Evolutionary conservation across 2,329 filamentous ascomycete genomes (phyloP), one percentile per base, ranked within the genome.

Genomic region (Coleophoma cylindrospora): DNA sequence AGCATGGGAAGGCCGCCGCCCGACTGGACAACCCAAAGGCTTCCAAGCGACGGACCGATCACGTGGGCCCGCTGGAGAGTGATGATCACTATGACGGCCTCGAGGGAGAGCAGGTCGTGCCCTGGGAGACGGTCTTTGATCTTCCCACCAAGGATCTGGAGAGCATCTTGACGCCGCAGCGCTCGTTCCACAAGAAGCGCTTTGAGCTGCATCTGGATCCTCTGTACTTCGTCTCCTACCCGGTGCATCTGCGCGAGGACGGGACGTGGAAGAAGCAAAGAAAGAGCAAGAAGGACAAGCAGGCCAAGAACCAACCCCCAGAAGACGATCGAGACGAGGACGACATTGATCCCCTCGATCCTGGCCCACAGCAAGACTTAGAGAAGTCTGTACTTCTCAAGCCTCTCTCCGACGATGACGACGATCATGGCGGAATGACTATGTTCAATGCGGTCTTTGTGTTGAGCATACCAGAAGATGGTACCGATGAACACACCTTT

Each of bases 361-460:
- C 60, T 32, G 55, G 56, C 14, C 55, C 59, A 36, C 55, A n/a
- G 57, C 19, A 44, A 32, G 21, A 14, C 41, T 27, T 27, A 10
- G 27, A 27, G 27, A 27, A 27, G 27, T 27, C 27, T 6, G 27
- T 27, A 10, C 7, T 27, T 27, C 56, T 34, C 12, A 37, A 44
- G 40, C 50, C 43, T 12, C 46, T 50, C 17, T 58, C 53, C 3
- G 61, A 63, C 11, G 56, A 61, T 34, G 59, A 56, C 13, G 61
- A 60, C 34, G 61, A 63, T 51, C 40, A 54, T 54, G 57, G 59
- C 41, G 59, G 56, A 15, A 91, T 97, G 88, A 91, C 86, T 55
- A 97, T 97, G 92, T 99, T 99, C 70, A 95, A 96, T 66, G 80
- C 96, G 11, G 91, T 97, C 21, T 97, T 97, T 66, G 88, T 96